These are phyloP conservation scores for Zopfia rhizophila DNA, from an alignment of 2,329 filamentous ascomycete species.

Conservation along the genomic window DNA sequence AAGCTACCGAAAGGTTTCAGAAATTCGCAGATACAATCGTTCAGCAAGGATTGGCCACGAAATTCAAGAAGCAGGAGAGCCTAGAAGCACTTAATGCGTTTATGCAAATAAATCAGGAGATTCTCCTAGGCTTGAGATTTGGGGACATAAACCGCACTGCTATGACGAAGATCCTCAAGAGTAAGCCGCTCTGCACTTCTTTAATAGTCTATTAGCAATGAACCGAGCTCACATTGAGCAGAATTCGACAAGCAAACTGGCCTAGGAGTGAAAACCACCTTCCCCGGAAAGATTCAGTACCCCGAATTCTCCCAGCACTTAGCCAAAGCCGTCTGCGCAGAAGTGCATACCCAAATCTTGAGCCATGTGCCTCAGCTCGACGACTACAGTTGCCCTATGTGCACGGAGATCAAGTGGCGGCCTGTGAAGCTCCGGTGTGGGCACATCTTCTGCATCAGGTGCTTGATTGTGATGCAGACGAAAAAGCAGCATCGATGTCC, in stretches of 20 bases:
- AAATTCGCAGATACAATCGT: slow-evolving; percentile 77
- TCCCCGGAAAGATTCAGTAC: slow-evolving; percentile 66
- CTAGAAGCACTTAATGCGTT: slow-evolving; percentile 73
- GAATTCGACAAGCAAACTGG: slow-evolving; percentile 89
- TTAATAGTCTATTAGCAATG: neutral
- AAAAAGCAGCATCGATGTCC: slow-evolving; percentile 76
- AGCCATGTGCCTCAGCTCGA: slow-evolving; percentile 81
- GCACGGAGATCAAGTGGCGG: slow-evolving; percentile 80
- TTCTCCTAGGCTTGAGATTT: slow-evolving; percentile 85
- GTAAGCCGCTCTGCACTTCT: slow-evolving; percentile 55
- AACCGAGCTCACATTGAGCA: slow-evolving; percentile 48
- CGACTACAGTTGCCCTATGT: slow-evolving; percentile 85
- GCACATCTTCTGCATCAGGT: slow-evolving; percentile 86
- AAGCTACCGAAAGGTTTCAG: slow-evolving; percentile 74
- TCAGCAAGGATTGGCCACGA: slow-evolving; percentile 65
- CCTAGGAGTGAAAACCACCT: slow-evolving; percentile 72
- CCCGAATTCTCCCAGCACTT: slow-evolving; percentile 72
- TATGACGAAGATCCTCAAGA: slow-evolving; percentile 86
- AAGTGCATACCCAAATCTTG: slow-evolving; percentile 77
- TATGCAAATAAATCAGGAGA: slow-evolving; percentile 74
- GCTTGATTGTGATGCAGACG: slow-evolving; percentile 81
- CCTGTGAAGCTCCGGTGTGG: slow-evolving; percentile 80
- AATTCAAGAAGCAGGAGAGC: slow-evolving; percentile 74
- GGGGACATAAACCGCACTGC: slow-evolving; percentile 85
- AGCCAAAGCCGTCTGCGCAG: slow-evolving; percentile 78